Evolutionary conservation across 306 rosid species (phyloP), one percentile per base, ranked within the genome.

Genomic region (Prunus mume): DNA sequence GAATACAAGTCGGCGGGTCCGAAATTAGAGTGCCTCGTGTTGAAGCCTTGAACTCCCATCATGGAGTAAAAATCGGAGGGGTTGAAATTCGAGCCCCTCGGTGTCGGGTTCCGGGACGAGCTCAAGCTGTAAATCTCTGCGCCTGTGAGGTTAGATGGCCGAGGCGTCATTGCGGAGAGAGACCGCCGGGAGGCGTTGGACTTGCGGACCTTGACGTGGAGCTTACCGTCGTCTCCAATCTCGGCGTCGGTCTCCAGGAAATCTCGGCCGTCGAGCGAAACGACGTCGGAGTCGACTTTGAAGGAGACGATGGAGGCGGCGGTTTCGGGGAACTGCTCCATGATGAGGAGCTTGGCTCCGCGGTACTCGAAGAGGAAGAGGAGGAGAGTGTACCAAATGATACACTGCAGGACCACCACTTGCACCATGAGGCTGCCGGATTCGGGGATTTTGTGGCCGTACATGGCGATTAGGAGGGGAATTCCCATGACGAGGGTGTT

Each of bases 271-370:
- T 96, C 99, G 2, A 96, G 91, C 0, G 99, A 96, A n/a, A 96
- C 90, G 27, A 96, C 98, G 73, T 96, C 99, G 49, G 99, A 96
- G 74, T 96, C 99, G 47, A 96, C 93, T 50, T 96, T 96, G 54
- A 96, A 92, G 3, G 99, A 96, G 6, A 96, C 97, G 12, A 96
- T 96, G 5, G 99, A 96, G 5, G 98, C 98, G 0, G 98, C 99
- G 12, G 99, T 96, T 69, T 96, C 98, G 0, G 99, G 99, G 22
- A 96, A 96, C 90, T 96, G 99, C 67, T 96, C 97, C 98, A 91
- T 92, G 68, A 96, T 96, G 1, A 96, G 78, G 20, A 96, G 76
- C 87, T 96, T 96, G 0, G 99, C 99, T 11, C 98, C 94, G 11
- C 99, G 96, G 30, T 91, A 96, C 83, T 96, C 99, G 52, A 96